Evolutionary conservation across 164 flowering plant genomes (phyloP), one percentile per base, ranked within the genome.

Genomic region (Vitis rotundifolia): DNA sequence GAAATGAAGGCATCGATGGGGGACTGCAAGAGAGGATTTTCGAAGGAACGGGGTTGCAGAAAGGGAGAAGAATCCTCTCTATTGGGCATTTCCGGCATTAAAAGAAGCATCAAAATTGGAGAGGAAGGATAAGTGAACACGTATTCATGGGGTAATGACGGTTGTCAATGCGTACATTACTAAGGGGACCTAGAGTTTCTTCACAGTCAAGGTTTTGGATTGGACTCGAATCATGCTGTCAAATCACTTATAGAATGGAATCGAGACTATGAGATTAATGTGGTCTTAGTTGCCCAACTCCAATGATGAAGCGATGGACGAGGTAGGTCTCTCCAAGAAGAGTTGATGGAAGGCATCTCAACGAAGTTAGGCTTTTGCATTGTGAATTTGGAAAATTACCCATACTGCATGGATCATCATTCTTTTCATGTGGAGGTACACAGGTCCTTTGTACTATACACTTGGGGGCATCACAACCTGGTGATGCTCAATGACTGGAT

Each of bases 401-500:
- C 59, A 72, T 70, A 63, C 79, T 91, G 69, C 98, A 93, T 83
- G 99, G 99, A 22, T 95, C 99, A 22, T 81, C 99, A 44, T 64
- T 95, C 67, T 95, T 95, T 69, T 80, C 85, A 29, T 97, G 99
- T 68, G 99, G 99, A 75, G 97, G 91, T 72, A 93, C 99, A 53
- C 99, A 95, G 96, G 99, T 95, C 58, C 87, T 93, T 50, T 93
- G 98, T 73, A 86, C 97, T 67, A 97, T 95, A 95, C 99, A 51
- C 92, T 93, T 19, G 76, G 99, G 99, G 10, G 91, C 99, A 19
- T 19, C 22, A 19, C 22, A 19, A 70, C 98, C 94, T 31, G 89
- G 82, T 67, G 97, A 95, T 79, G 98, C 99, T 76, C 99, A 95
- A 77, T 84, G 81, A 16, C 78, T 95, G 81, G 93, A 86, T 7